phyloP scores from a whole-genome alignment of 768 basidiomycete genomes.

The Hygrocybe coccinea region DNA sequence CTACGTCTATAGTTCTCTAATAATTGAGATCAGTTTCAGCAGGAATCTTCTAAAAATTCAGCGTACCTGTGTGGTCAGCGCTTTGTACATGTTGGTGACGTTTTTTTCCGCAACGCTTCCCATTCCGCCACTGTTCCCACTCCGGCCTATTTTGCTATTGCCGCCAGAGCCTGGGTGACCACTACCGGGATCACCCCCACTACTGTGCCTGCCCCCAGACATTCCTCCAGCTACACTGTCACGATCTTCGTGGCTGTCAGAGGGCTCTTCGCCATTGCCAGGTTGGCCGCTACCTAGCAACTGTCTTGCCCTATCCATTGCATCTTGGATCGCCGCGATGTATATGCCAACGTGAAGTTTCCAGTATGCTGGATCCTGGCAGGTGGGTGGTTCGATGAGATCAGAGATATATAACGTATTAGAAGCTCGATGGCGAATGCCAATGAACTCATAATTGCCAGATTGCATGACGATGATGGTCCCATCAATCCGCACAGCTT shows the following conservation, averaged over 20 bases:
- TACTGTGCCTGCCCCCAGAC: neutral
- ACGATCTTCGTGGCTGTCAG: slow-evolving; percentile 2
- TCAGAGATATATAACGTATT: slow-evolving; percentile 18
- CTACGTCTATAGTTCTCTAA: slow-evolving; percentile 2
- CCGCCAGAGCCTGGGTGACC: neutral
- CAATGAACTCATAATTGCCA: slow-evolving; percentile 17
- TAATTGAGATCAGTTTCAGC: neutral
- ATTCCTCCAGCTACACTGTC: neutral
- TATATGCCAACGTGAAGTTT: slow-evolving; percentile 20
- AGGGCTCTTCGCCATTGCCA: slow-evolving; percentile 6
- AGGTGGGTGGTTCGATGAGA: slow-evolving; percentile 11
- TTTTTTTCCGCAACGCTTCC: neutral
- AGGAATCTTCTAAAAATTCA: neutral
- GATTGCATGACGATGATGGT: slow-evolving; percentile 16
- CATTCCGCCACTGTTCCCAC: neutral
- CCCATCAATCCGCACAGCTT: slow-evolving; percentile 10
- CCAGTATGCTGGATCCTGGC: slow-evolving; percentile 16
- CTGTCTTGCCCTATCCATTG: slow-evolving; percentile 12
- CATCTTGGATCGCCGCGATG: slow-evolving; percentile 18
- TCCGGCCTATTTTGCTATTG: slow-evolving; percentile 6
- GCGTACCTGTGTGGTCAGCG: neutral
- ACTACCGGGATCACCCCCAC: neutral
- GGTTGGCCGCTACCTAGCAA: slow-evolving; percentile 6
- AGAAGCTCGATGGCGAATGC: slow-evolving; percentile 15
- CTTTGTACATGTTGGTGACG: neutral